Evolutionary conservation across 2,329 filamentous ascomycete species (phyloP), one percentile per base, ranked within the genome.

Genomic region (Penicillium digitatum): DNA sequence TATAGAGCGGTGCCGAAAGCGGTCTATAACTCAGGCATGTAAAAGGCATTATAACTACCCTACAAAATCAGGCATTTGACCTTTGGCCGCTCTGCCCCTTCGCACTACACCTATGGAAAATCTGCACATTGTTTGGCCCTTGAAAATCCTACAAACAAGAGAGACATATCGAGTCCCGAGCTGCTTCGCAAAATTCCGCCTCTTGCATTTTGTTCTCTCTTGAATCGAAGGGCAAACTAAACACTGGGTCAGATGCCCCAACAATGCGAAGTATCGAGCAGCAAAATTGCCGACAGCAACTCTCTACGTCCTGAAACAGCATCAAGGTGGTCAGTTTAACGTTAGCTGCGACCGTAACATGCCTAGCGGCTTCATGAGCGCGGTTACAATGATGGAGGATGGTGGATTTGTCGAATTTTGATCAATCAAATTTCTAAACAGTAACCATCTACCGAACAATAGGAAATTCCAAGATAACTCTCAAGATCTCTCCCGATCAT

Each of bases 401-500:
- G 11, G 7, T 18, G 11, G 12, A 12, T 27, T 18, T 42, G 14
- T 3, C 1, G 3, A 1, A 3, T n/a, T 43, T 42, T 22, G 12
- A 44, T 31, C 27, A 3, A 44, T 10, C 12, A 22, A 32, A 29
- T 24, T 7, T n/a, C 1, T 24, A n/a, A 1, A 45, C n/a, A 22
- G 1, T 32, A 1, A 0, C 0, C 11, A 16, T 7, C 5, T n/a
- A 0, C 4, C 5, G 22, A 11, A 45, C 34, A n/a, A n/a, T n/a
- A n/a, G n/a, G n/a, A n/a, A 0, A 11, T 32, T 45, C 9, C n/a
- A 10, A 10, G 22, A 49, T 3, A 1, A 11, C 1, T 16, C 14
- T 34, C 48, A 34, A 34, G 18, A 1, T 1, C 18, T 14, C 27
- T 43, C 37, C 14, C 14, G 9, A n/a, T 34, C 18, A 20, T 38